Evolutionary conservation across 352 stramenopile species (phyloP).

Genomic region (Pythium vanterpoolii): DNA sequence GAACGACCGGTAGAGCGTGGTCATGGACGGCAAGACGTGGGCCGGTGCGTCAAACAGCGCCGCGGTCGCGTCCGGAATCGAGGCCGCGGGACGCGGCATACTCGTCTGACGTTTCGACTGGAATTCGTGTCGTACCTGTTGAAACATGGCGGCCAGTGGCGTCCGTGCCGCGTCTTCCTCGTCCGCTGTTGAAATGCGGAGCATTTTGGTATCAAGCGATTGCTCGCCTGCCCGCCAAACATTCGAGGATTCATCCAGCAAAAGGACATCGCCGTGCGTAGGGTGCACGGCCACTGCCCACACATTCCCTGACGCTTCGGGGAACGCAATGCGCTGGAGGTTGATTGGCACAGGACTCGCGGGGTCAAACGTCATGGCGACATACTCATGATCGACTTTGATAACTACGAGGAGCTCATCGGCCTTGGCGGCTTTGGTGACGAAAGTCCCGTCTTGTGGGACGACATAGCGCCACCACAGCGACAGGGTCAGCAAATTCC

Average conservation of each 20-base stretch:
- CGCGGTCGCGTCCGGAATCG: slow-evolving; percentile 20
- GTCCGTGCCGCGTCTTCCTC: slow-evolving; percentile 34
- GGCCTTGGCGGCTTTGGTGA: slow-evolving; percentile 32
- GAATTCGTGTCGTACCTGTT: slow-evolving; percentile 22
- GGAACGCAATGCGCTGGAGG: slow-evolving; percentile 30
- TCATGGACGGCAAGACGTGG: slow-evolving; percentile 83
- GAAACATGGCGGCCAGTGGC: slow-evolving; percentile 33
- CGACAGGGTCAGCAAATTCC: slow-evolving; percentile 62
- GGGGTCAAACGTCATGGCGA: slow-evolving; percentile 49
- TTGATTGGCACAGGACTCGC: slow-evolving; percentile 44
- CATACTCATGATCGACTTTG: slow-evolving; percentile 28
- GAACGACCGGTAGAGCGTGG: slow-evolving; percentile 77
- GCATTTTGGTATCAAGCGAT: slow-evolving; percentile 31
- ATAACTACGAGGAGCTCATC: slow-evolving; percentile 60
- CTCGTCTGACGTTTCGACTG: slow-evolving; percentile 12
- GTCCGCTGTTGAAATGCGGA: slow-evolving; percentile 31
- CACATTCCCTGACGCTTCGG: slow-evolving; percentile 33
- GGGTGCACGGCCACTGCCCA: slow-evolving; percentile 65
- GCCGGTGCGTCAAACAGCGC: slow-evolving; percentile 75
- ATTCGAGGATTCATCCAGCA: slow-evolving; percentile 51
- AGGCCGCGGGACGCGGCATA: slow-evolving; percentile 1
- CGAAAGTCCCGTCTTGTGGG: slow-evolving; percentile 25
- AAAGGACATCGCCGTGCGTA: slow-evolving; percentile 50
- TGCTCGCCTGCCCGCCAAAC: slow-evolving; percentile 60
- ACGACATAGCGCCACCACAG: slow-evolving; percentile 76